Percentiles rank a stretch among this genome's conserved stretches.
Evolutionary conservation across 164 flowering plant species (phyloP).

Genomic region (Echeveria elegans): DNA sequence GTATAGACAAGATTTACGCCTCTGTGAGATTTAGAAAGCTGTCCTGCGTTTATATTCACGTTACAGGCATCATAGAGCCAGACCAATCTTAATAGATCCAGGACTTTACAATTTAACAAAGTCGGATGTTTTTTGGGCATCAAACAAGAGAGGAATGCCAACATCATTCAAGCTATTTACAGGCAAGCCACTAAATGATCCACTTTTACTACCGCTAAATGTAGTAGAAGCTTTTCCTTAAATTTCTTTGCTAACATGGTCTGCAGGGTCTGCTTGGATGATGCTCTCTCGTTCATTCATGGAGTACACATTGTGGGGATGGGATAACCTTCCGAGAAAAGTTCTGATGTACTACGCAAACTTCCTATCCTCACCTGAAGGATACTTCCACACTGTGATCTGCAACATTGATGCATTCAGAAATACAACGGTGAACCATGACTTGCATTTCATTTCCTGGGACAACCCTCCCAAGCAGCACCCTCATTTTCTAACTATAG

Average conservation of each 20-base stretch:
- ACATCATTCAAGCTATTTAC: conserved; percentile 73
- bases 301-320: conserved; percentile 73
- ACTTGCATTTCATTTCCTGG: conserved; percentile 88
- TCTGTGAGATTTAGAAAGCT: background rate
- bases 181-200: conserved; percentile 29
- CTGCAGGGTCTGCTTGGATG: conserved; percentile 90
- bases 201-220: background rate
- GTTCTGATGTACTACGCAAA: conserved; percentile 82
- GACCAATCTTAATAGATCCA: conserved; percentile 77
- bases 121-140: conserved; percentile 66
- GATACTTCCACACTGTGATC: conserved; percentile 86
- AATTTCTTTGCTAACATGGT: background rate
- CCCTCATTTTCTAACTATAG: conserved; percentile 54
- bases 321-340: conserved; percentile 76
- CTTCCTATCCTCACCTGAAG: conserved; percentile 86
- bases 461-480: conserved; percentile 93
- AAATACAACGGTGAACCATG: conserved; percentile 69
- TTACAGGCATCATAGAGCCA: conserved; percentile 70
- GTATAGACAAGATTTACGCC: background rate
- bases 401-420: conserved; percentile 61
- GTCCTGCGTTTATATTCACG: background rate
- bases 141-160: conserved; percentile 57
- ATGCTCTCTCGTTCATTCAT: conserved; percentile 78
- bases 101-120: conserved; percentile 56
- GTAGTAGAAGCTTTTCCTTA: background rate